Conservation (phyloP, 2,329 filamentous ascomycete species). For the Pezicula radicicola region DNA sequence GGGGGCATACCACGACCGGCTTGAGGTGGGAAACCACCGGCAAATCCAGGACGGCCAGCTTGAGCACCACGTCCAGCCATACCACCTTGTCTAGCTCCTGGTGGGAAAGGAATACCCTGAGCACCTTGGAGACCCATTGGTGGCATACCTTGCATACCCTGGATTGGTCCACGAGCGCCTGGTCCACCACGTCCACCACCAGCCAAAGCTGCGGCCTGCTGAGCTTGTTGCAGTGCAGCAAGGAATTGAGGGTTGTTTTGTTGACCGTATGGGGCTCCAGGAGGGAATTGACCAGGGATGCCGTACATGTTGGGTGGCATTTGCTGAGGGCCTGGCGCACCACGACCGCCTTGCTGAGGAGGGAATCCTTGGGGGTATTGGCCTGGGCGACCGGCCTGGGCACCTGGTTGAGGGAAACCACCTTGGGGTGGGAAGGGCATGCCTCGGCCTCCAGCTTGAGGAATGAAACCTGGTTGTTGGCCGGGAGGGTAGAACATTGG, state of each 20-base stretch:
- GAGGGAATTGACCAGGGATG: conserved; percentile 76
- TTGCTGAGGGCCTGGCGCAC: conserved; percentile 77
- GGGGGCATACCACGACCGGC: conserved; percentile 31
- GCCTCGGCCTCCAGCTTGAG: conserved; percentile 56
- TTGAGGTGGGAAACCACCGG: conserved; percentile 32
- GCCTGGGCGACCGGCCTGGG: conserved; percentile 77
- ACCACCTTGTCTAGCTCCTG: conserved; percentile 45
- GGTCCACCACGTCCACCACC: conserved; percentile 33
- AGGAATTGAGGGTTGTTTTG: conserved; percentile 77
- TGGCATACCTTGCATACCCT: conserved; percentile 68
- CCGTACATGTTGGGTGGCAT: conserved; percentile 85
- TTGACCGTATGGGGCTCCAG: conserved; percentile 73
- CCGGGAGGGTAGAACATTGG: conserved; percentile 90
- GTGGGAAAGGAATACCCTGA: conserved; percentile 53
- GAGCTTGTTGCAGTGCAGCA: conserved; percentile 78
- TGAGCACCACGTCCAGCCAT: conserved; percentile 33
- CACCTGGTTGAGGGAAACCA: conserved; percentile 64
- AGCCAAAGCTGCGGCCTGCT: conserved; percentile 54
- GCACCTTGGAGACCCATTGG: conserved; percentile 52
- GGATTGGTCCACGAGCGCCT: conserved; percentile 58
- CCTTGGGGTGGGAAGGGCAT: conserved; percentile 63
- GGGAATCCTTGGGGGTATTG: conserved; percentile 81
- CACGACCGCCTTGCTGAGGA: conserved; percentile 83
- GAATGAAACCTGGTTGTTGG: conserved; percentile 69
- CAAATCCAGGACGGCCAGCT: conserved; percentile 31